Conservation (phyloP, 352 stramenopile species). For the Globisporangium echinulatum region DNA sequence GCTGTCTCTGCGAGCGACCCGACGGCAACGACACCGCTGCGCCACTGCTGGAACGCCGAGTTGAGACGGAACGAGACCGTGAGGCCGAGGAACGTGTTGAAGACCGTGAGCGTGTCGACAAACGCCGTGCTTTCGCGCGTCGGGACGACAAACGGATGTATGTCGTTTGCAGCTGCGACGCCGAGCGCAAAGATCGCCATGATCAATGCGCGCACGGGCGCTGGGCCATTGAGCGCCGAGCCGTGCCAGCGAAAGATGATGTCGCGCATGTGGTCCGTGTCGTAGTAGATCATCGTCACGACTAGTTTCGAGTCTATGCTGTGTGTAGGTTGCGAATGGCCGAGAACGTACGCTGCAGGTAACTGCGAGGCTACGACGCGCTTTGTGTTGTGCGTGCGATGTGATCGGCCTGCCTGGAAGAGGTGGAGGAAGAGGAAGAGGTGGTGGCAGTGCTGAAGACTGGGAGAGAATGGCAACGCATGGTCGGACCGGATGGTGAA, state of each 20-base stretch:
- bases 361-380: too few relatives aligned
- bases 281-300: slow-evolving; percentile 74
- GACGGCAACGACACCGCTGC: slow-evolving; percentile 56
- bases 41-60: slow-evolving; percentile 76
- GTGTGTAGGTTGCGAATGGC: background rate
- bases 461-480: too few relatives aligned
- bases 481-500: too few relatives aligned
- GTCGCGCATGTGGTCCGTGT: slow-evolving; percentile 44
- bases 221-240: slow-evolving; percentile 66
- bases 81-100: slow-evolving; percentile 80
- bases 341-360: too few relatives aligned
- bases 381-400: too few relatives aligned
- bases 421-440: too few relatives aligned
- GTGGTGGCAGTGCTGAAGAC: too few relatives aligned
- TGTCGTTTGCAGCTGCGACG: slow-evolving; percentile 42
- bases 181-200: slow-evolving; percentile 60
- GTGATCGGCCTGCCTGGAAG: too few relatives aligned
- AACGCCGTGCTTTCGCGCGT: slow-evolving; percentile 68
- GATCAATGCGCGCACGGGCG: slow-evolving; percentile 46
- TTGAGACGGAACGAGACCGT: slow-evolving; percentile 80
- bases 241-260: slow-evolving; percentile 67
- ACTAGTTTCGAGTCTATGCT: background rate
- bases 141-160: slow-evolving; percentile 56
- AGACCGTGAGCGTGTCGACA: slow-evolving; percentile 75
- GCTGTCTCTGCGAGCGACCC: slow-evolving; percentile 54